Conservation (phyloP, 106 monocot species). For the Dendrobium huoshanense region DNA sequence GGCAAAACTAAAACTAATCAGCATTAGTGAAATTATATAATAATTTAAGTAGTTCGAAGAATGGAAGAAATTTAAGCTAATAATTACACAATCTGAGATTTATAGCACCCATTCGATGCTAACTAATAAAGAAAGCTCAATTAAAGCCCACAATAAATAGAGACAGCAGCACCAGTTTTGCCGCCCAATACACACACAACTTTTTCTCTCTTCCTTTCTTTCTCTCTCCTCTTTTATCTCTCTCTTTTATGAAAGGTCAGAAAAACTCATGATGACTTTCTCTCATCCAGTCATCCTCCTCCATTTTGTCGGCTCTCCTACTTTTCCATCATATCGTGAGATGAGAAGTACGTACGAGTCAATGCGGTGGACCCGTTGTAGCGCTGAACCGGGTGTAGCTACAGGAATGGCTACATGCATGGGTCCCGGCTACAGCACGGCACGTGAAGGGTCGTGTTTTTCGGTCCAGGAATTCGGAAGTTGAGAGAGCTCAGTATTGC, state of each 20-base stretch:
- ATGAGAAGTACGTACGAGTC: neutral
- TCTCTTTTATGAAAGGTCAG: neutral
- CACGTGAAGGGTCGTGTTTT: no score
- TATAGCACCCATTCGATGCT: no score
- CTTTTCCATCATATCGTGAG: neutral
- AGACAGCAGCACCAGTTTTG: neutral
- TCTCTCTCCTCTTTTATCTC: neutral
- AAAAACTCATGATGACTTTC: slow-evolving; percentile 1
- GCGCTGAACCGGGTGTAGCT: neutral
- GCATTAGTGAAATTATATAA: no score
- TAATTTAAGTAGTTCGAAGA: no score
- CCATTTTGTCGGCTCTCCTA: neutral
- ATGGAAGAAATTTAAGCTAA: no score
- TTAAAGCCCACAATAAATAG: no score
- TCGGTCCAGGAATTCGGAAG: no score
- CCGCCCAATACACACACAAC: neutral
- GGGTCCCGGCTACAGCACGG: neutral
- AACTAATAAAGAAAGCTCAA: no score
- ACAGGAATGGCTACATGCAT: slow-evolving; percentile 1
- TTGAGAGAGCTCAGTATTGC: no score
- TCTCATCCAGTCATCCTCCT: neutral
- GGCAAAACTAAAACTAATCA: no score
- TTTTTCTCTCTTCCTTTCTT: neutral
- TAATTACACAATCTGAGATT: no score
- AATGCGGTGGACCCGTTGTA: neutral